A percentile compares a stretch with the other conserved stretches of the same genome.
phyloP scores from a whole-genome alignment of 2,329 filamentous ascomycete species.

The Pseudogymnoascus sp. region DNA sequence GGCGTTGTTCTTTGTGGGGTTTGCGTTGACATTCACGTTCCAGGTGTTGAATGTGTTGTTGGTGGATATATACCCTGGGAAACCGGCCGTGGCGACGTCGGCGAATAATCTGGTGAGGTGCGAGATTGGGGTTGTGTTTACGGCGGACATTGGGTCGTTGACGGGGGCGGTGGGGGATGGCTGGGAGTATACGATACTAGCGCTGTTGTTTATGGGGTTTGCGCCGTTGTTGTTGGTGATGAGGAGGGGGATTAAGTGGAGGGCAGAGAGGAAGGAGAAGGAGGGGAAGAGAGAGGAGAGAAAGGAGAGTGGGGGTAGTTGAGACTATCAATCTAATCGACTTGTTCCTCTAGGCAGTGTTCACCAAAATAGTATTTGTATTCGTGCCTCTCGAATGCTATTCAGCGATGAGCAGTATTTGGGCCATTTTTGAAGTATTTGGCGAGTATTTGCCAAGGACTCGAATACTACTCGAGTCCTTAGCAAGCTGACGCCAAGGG shows the following conservation, averaged over 20 bases:
- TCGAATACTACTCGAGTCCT: conserved; percentile 17
- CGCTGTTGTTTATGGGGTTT: conserved; percentile 34
- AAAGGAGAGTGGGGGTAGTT: background rate
- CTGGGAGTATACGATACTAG: conserved; percentile 45
- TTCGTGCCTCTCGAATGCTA: conserved; percentile 28
- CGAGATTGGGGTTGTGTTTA: conserved; percentile 45
- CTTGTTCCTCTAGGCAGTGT: too few species aligned
- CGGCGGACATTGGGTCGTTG: conserved; percentile 46
- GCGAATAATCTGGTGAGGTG: conserved; percentile 51
- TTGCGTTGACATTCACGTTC: conserved; percentile 47
- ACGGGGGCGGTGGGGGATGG: conserved; percentile 43
- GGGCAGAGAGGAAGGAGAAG: conserved; percentile 29
- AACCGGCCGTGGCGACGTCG: conserved; percentile 47
- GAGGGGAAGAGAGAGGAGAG: conserved; percentile 15
- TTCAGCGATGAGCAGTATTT: conserved; percentile 18
- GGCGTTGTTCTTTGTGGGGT: conserved; percentile 40
- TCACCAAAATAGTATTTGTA: conserved; percentile 11
- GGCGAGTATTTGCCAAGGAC: conserved; percentile 26
- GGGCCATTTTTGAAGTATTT: conserved; percentile 27
- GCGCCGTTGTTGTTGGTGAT: conserved; percentile 38
- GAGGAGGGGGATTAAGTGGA: conserved; percentile 38
- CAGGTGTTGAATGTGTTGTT: conserved; percentile 47
- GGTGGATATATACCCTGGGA: conserved; percentile 48
- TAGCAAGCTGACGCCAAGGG: conserved; percentile 20
- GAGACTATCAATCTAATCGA: too few species aligned